A percentile compares a stretch with the other conserved stretches of the same genome.
Conservation (phyloP, 495 filamentous ascomycete genomes). For the Podospora comata region DNA sequence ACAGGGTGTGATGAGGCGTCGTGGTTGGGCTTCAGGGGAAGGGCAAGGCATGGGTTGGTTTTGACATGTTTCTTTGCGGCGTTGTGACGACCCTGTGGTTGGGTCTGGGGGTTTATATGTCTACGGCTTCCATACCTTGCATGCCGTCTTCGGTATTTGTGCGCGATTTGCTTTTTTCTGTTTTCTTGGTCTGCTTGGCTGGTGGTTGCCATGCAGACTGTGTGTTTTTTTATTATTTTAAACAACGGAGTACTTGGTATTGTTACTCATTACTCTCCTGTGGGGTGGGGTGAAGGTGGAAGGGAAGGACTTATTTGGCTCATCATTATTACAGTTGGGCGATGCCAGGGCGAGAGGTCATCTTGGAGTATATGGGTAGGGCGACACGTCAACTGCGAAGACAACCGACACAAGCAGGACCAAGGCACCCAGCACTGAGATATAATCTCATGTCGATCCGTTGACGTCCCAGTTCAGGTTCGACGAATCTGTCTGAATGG, state of each 20-base stretch:
- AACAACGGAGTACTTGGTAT: not conserved
- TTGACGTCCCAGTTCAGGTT: not conserved
- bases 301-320: not conserved
- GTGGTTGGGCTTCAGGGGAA: not conserved
- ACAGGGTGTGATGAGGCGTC: not conserved
- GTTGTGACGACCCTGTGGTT: not conserved
- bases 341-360: not conserved
- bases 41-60: not conserved
- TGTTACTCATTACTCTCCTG: not conserved
- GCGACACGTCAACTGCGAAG: not conserved
- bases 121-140: not conserved
- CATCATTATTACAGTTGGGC: not conserved
- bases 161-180: not conserved
- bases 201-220: not conserved
- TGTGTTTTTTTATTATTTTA: not conserved
- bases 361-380: not conserved
- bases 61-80: conserved; percentile 1
- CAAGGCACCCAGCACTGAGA: not conserved
- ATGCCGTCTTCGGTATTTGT: not conserved
- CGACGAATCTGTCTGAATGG: not conserved
- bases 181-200: conserved; percentile 7
- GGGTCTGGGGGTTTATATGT: not conserved
- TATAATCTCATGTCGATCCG: not conserved
- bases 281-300: not conserved
- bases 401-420: not conserved